Percentiles rank a stretch among this genome's conserved stretches.
Conservation (phyloP, 331 rosid genomes). For the Saraca asoca region DNA sequence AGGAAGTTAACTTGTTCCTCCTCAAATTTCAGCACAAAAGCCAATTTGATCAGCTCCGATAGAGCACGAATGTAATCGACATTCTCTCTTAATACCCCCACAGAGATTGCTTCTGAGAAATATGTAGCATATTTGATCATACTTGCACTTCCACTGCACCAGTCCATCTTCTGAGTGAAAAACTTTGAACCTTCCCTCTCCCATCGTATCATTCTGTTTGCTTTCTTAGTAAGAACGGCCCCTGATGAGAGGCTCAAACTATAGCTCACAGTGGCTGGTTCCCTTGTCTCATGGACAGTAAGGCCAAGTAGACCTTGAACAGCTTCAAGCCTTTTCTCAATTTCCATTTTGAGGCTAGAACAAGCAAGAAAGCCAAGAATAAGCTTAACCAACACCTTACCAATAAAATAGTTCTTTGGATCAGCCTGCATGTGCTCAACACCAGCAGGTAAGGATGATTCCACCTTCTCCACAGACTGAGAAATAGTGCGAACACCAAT, state of each 20-base stretch:
- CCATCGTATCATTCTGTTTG: conserved; percentile 53
- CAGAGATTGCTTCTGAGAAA: conserved; percentile 62
- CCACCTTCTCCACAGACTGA: conserved; percentile 48
- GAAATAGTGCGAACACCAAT: conserved; percentile 62
- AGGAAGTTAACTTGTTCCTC: conserved; percentile 54
- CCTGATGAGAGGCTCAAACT: conserved; percentile 49
- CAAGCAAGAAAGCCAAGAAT: conserved; percentile 69
- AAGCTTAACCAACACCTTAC: conserved; percentile 48
- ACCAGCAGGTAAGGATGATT: conserved; percentile 27
- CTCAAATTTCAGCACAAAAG: conserved; percentile 53
- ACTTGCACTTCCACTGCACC: conserved; percentile 29
- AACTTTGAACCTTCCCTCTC: conserved; percentile 46
- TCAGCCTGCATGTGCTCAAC: conserved; percentile 28
- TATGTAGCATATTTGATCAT: conserved; percentile 52
- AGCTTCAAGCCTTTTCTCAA: conserved; percentile 47
- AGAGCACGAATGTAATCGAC: conserved; percentile 51
- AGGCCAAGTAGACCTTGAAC: conserved; percentile 48
- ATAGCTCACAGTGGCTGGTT: conserved; percentile 51
- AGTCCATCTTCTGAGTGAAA: conserved; percentile 44
- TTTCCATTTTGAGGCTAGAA: conserved; percentile 57
- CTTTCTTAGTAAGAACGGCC: conserved; percentile 33
- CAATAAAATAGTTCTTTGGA: conserved; percentile 33
- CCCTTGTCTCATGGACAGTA: conserved; percentile 44
- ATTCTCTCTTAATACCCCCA: conserved; percentile 53
- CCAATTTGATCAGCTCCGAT: conserved; percentile 62